Base-by-base conservation (phyloP, 371 early-diverging fungal genomes). In the Saksenaea vasiformis region DNA sequence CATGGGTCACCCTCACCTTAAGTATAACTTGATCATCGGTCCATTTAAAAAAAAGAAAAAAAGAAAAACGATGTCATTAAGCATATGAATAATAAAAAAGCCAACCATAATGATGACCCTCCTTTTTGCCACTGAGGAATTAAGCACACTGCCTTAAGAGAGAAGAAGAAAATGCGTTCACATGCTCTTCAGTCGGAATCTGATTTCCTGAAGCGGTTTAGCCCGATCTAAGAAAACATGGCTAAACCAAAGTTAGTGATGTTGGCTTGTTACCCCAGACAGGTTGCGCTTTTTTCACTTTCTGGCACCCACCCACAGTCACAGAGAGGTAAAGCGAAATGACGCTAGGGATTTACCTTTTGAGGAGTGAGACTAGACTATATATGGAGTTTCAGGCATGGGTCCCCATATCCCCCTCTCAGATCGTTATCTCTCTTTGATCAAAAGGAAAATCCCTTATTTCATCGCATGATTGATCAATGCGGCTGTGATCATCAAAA, bases 391-490 rank as follows among this genome's bases (percentile, higher is more conserved):
- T 47, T 47, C 51, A 47, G 51, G 51, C 51, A 47, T 47, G 51
- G 51, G 51, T 47, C 51, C 51, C 43, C 31, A 31, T 31, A 31
- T 13, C 55, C 24, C 34, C 34, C 34, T 55, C 38, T 58, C 59
- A 58, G 43, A 43, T 58, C 59, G 59, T 58, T 58, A 58, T 58
- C 59, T 58, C 59, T 39, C 26, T 39, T 58, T 58, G 59, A 58
- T 58, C 59, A 58, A 58, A 39, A 14, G 11, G 58, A 19, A 47
- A 39, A n/a, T n/a, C n/a, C 11, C 39, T 11, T n/a, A 2, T 39
- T 39, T n/a, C 39, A 39, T 39, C 36, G 56, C 28, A 22, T 56
- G 56, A 56, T n/a, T 34, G 56, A 56, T 34, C 36, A 56, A 57
- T 14, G 38, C 19, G 38, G 35, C 38, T 38, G n/a, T 13, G 36